Evolutionary conservation across 768 basidiomycete species (phyloP), one percentile per base, ranked within the genome.

Genomic region (Mrakia hoshinonis): DNA sequence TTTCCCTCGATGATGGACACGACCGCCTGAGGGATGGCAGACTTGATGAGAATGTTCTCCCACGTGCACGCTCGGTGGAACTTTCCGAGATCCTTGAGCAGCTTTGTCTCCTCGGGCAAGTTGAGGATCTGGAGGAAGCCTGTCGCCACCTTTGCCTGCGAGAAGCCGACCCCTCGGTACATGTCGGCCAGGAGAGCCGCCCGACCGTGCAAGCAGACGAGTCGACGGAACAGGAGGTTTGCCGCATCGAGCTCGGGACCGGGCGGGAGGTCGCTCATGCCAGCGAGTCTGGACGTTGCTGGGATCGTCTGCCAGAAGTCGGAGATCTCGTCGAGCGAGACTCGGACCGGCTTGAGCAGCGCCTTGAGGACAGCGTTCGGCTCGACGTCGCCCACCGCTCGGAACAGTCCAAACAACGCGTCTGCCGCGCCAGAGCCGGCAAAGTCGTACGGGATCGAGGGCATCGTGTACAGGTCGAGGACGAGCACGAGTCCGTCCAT

Each of bases 401-500:
- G 86, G 80, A 95, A 86, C 62, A 93, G 89, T 77, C 91, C 89
- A 18, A 92, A 88, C 77, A 96, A 84, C 0, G 92, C 89, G 77
- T 91, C 89, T 31, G 92, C 91, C 2, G 89, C 87, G 38, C 89
- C 86, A 68, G 90, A 89, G 75, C 87, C 88, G 22, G 89, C 87
- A 77, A 90, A 94, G 77, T 93, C 89, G 72, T 89, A 90, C 0
- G 96, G 93, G 36, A 94, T 82, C 77, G 90, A 94, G 15, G 93
- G 90, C 38, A 94, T 82, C 24, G 86, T 85, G 39, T 93, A 87
- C 51, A 97, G 82, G 74, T 85, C 84, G 74, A 91, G 87, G 68
- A 98, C 81, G 75, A 84, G 82, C 74, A 87, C 82, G 49, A 97
- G 83, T 61, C 91, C 86, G 76, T 93, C 85, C 5, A 87, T 83